Evolutionary conservation across 805 yeast genomes (phyloP).

Genomic region (Lachancea dasiensis): DNA sequence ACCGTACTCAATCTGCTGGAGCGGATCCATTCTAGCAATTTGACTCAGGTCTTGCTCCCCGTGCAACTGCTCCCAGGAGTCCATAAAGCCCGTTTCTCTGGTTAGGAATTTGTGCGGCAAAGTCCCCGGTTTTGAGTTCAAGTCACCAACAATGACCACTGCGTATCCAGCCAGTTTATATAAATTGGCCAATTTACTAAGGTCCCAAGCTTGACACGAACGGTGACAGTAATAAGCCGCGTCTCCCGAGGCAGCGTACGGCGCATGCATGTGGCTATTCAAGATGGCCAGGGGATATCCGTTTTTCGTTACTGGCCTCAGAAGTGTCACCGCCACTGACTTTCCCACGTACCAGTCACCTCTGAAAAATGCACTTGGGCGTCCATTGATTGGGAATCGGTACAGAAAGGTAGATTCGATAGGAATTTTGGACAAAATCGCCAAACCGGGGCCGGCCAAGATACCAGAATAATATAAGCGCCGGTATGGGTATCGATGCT

Average conservation of each 20-base stretch:
- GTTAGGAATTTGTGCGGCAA: conserved; percentile 74
- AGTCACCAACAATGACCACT: conserved; percentile 86
- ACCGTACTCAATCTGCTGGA: conserved; percentile 60
- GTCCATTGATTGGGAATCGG: conserved; percentile 86
- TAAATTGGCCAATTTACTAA: conserved; percentile 57
- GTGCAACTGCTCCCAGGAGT: conserved; percentile 74
- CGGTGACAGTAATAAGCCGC: conserved; percentile 88
- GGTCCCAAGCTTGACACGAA: conserved; percentile 95
- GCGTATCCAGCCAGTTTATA: conserved; percentile 73
- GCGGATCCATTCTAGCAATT: conserved; percentile 44
- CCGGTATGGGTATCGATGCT: conserved; percentile 49
- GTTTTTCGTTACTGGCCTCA: conserved; percentile 45
- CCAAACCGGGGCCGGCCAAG: conserved; percentile 88
- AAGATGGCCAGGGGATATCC: conserved; percentile 64
- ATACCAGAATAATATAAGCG: conserved; percentile 79
- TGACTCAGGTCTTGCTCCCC: conserved; percentile 41
- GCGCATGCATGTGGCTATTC: conserved; percentile 97
- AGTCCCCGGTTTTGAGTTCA: conserved; percentile 84
- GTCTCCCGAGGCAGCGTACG: conserved; percentile 76
- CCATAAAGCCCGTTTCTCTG: conserved; percentile 58
- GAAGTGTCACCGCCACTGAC: conserved; percentile 66
- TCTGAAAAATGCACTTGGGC: conserved; percentile 87
- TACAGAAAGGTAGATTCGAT: conserved; percentile 73
- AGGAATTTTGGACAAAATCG: conserved; percentile 76
- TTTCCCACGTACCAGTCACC: conserved; percentile 99